Conservation (phyloP, 345 rosid species). For the Cardamine occulta region DNA sequence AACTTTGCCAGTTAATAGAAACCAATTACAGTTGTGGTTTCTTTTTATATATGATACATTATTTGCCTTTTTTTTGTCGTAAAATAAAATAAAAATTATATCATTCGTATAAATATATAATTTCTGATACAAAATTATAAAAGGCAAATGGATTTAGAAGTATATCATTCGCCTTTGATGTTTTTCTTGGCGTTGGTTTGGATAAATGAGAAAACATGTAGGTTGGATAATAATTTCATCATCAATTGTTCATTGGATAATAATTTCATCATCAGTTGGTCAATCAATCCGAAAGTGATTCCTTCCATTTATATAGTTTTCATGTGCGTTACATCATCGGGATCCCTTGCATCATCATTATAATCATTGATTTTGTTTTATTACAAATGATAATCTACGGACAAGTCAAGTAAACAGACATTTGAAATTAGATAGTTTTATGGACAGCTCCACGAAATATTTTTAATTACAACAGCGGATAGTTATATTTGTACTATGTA, state of each 20-base stretch:
- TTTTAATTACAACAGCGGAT: too few relatives aligned
- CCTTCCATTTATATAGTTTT: too few relatives aligned
- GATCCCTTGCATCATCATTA: neutral
- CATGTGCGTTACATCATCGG: neutral
- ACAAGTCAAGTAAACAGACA: neutral
- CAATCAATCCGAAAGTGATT: too few relatives aligned
- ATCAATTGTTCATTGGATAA: neutral
- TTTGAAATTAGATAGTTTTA: neutral
- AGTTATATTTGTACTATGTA: too few relatives aligned
- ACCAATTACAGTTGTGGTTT: neutral
- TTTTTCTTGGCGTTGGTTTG: too few relatives aligned
- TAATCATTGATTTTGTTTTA: too few relatives aligned
- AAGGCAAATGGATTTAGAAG: neutral
- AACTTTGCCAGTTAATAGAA: neutral
- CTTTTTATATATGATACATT: neutral
- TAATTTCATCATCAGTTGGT: too few relatives aligned
- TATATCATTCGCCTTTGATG: too few relatives aligned
- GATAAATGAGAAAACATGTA: too few relatives aligned
- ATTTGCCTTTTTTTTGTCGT: too few relatives aligned
- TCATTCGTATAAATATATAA: neutral
- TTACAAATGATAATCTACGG: neutral
- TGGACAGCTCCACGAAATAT: neutral
- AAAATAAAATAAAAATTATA: too few relatives aligned
- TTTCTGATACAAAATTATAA: neutral
- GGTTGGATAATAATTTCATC: neutral